Evolutionary conservation across 257 asterid species (phyloP), one percentile per base, ranked within the genome.

Genomic region (Ehretia macrophylla): DNA sequence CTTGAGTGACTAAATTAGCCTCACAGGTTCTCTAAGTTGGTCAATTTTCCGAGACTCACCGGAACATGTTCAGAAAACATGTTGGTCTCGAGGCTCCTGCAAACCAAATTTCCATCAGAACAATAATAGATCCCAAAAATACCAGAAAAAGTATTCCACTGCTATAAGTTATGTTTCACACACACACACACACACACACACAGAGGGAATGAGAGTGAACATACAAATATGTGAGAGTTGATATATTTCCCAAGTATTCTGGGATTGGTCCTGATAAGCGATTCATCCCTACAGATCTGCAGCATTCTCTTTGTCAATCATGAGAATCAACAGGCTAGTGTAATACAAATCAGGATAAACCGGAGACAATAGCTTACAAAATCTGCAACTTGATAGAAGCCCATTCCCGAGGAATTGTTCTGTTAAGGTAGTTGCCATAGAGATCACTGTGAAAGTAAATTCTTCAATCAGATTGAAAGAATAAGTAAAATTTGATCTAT

Each of bases 201-300:
- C n/a, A n/a, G n/a, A 23, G 0, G 58, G 18, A 5, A 42, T 10
- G 12, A 54, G 16, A 45, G 8, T 5, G 16, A 17, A 42, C 63
- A 19, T 55, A 64, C 69, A 64, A 44, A 55, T 14, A 55, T 44
- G 18, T 17, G 37, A 64, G 63, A 27, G 69, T 32, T 11, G 63
- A 42, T 9, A 64, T 64, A 40, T 46, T 55, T 46, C 63, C 63
- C 49, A 64, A 46, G 60, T 42, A 64, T 13, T 55, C 35, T 5
- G 69, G 69, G 46, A 64, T 64, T 21, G 62, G 69, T 4, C 68
- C 61, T 16, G 68, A 53, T 37, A 54, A 57, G 18, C 12, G 68
- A 63, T 63, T 63, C 47, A 44, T 12, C 18, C n/a, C 11, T 23
- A 54, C n/a, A 11, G 61, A 42, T 51, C 68, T 63, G 68, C 5